Evolutionary conservation across 768 basidiomycete species (phyloP), one percentile per base, ranked within the genome.

Genomic region (Lentinula sp.): DNA sequence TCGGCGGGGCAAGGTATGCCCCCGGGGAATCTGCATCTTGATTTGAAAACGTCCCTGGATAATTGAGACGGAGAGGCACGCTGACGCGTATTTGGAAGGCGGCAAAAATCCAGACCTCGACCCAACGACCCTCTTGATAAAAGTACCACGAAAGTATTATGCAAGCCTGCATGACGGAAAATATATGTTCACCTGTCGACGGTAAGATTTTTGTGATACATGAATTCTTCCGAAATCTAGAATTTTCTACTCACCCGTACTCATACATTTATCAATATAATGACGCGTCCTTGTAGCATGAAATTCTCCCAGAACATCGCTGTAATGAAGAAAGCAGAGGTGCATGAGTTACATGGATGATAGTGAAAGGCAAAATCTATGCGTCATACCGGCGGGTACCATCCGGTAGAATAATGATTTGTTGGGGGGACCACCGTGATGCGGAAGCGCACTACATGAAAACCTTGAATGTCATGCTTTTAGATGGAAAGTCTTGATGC

Each of bases 31-130:
- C 81, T 65, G 78, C 83, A 4, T 80, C 84, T 60, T 88, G 84
- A 13, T 82, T 82, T 5, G 86, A 84, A 67, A 87, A 92, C 16
- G 91, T 92, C 39, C 92, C 91, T 3, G 91, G 91, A 70, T 91
- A 91, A 71, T 94, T 94, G 31, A 93, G 74, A 46, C 91, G 85
- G 34, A 94, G 77, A 5, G 91, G 92, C 16, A 93, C 80, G 28
- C 90, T 88, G 18, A 90, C 89, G 34, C 91, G 81, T 15, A 87
- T 90, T 69, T 92, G 89, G 67, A 93, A 93, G 11, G 84, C 89
- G 18, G 92, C 90, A 72, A 92, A 92, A 43, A 93, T 89, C 92
- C 92, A 93, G 3, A 93, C 88, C 73, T 94, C 92, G 8, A 93
- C 91, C 92, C 92, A 84, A 59, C 91, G 81, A 2, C 92, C 91